A percentile compares a stretch with the other conserved stretches of the same genome.
Evolutionary conservation across 176 grass and related monocot genomes (phyloP).

Genomic region (Guadua angustifolia): DNA sequence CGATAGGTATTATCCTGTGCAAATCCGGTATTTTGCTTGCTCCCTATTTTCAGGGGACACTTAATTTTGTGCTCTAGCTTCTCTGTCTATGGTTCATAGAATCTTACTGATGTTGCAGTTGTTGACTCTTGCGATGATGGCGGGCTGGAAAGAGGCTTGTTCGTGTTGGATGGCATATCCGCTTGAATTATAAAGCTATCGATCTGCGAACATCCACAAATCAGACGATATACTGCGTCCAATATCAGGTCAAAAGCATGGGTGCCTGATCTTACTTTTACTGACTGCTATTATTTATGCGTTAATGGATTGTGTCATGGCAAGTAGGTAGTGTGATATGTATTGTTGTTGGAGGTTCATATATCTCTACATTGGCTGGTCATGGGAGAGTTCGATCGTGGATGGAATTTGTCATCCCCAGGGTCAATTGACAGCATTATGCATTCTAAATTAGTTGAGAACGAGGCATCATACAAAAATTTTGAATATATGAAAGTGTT

Average conservation of each 20-base stretch:
- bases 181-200: conserved; percentile 72
- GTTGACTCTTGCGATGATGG: background rate
- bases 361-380: conserved; percentile 81
- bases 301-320: too few relatives aligned
- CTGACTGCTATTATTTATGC: too few relatives aligned
- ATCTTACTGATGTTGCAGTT: background rate
- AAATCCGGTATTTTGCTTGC: too few relatives aligned
- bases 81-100: conserved; percentile 23
- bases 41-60: background rate
- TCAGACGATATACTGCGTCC: conserved; percentile 77
- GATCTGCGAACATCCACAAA: conserved; percentile 72
- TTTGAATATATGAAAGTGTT: conserved; percentile 65
- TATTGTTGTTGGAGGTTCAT: conserved; percentile 67
- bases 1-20: background rate
- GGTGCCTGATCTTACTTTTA: background rate
- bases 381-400: conserved; percentile 71
- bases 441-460: conserved; percentile 53
- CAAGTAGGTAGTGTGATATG: background rate
- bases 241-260: conserved; percentile 77
- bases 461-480: conserved; percentile 55
- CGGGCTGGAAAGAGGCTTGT: conserved; percentile 80
- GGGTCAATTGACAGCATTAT: conserved; percentile 67
- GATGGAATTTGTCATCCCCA: conserved; percentile 77
- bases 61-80: background rate
- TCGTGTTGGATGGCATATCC: conserved; percentile 84